phyloP scores from a whole-genome alignment of 176 grass and related monocot species.

The Rhipidocladum racemiflorum region DNA sequence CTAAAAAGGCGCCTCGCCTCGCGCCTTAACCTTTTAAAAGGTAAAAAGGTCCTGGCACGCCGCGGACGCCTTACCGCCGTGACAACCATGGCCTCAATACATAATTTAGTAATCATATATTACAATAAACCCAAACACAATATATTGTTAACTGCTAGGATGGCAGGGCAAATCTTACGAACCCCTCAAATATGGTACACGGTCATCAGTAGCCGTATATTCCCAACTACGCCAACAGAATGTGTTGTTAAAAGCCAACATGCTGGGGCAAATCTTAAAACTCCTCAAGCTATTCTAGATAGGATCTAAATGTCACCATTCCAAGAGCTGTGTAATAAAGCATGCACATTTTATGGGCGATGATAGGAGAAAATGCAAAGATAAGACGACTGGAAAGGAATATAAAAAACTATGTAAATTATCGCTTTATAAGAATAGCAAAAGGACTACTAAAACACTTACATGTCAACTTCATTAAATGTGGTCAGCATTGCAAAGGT shows the following conservation, averaged over 20 bases:
- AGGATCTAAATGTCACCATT: conserved; percentile 8
- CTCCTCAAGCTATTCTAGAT: background rate
- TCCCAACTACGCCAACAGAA: background rate
- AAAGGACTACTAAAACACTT: conserved; percentile 29
- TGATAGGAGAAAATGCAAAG: background rate
- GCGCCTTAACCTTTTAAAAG: too few relatives aligned
- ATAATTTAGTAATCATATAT: background rate
- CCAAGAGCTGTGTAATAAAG: background rate
- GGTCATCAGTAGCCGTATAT: background rate
- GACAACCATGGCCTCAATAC: background rate
- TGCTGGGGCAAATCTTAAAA: background rate
- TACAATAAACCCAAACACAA: background rate
- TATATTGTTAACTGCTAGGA: background rate
- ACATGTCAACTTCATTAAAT: conserved; percentile 99
- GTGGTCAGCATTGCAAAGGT: conserved; percentile 97
- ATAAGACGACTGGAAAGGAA: background rate
- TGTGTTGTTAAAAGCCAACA: background rate
- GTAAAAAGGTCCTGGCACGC: too few relatives aligned
- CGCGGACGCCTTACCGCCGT: too few relatives aligned
- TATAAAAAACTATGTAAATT: background rate
- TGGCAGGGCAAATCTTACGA: background rate
- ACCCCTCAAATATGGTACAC: background rate
- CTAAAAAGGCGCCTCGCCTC: too few relatives aligned
- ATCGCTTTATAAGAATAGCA: background rate
- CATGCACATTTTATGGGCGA: background rate